Conservation (phyloP, 257 asterid species). For the Solanum chilense region DNA sequence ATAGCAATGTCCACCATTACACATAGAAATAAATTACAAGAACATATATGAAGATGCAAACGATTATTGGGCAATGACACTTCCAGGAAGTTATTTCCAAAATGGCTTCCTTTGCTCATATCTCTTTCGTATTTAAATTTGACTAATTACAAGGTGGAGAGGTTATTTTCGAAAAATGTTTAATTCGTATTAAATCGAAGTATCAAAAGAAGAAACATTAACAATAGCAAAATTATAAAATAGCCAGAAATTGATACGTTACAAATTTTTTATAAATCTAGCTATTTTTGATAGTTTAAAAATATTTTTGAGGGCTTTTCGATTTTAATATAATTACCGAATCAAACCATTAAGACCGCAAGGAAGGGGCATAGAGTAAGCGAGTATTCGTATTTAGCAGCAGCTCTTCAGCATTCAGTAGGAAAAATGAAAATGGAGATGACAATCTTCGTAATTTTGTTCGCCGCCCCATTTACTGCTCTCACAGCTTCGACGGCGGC, state of each 20-base stretch:
- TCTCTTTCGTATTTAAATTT: neutral
- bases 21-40: neutral
- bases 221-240: neutral
- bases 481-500: slow-evolving; percentile 17
- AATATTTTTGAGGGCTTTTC: fast-evolving
- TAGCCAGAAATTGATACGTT: neutral
- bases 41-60: neutral
- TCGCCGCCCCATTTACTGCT: slow-evolving; percentile 20
- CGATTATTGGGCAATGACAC: neutral
- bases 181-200: too few species aligned
- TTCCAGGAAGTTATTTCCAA: neutral
- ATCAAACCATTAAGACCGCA: neutral
- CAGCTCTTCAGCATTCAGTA: neutral
- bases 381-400: neutral
- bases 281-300: too few species aligned
- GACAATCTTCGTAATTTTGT: slow-evolving; percentile 18
- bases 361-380: neutral
- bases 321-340: neutral
- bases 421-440: slow-evolving; percentile 2
- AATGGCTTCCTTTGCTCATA: neutral
- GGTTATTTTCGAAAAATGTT: too few species aligned
- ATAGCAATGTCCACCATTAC: neutral
- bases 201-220: neutral
- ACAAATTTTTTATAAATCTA: too few species aligned
- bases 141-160: neutral